Evolutionary conservation across 768 basidiomycete species (phyloP).

Genomic region (Mycena epipterygia): DNA sequence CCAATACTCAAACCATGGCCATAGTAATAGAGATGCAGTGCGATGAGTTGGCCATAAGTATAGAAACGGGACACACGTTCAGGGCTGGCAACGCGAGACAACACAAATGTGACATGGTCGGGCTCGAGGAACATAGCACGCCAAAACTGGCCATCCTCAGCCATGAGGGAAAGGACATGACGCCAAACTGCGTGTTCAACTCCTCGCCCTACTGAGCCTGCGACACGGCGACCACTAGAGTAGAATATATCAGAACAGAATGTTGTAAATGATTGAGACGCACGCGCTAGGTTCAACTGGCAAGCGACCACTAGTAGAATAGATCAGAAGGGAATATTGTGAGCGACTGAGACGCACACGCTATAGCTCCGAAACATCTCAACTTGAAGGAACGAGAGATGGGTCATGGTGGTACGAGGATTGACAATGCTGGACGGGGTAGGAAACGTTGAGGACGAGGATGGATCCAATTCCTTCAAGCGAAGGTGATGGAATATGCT

Average conservation of each 20-base stretch:
- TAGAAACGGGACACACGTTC: neutral
- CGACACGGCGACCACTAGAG: neutral
- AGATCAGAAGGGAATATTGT: no score
- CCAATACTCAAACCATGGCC: neutral
- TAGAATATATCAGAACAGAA: neutral
- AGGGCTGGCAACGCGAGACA: neutral
- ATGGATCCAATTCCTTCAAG: no score
- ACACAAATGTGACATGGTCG: neutral
- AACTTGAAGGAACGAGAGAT: neutral
- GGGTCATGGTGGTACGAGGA: neutral
- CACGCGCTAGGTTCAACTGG: no score
- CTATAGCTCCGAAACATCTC: neutral
- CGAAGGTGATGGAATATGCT: neutral
- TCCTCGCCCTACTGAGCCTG: neutral
- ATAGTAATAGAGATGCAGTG: neutral
- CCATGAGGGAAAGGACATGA: neutral
- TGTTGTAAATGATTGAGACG: no score
- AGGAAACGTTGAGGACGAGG: neutral
- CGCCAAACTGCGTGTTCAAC: neutral
- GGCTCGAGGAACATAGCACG: neutral
- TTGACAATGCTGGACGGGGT: neutral
- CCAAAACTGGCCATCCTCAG: neutral
- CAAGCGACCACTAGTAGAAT: no score
- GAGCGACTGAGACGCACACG: neutral
- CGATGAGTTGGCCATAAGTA: neutral